Conservation (phyloP, 441 rosid species). For the Macaranga tanarius region DNA sequence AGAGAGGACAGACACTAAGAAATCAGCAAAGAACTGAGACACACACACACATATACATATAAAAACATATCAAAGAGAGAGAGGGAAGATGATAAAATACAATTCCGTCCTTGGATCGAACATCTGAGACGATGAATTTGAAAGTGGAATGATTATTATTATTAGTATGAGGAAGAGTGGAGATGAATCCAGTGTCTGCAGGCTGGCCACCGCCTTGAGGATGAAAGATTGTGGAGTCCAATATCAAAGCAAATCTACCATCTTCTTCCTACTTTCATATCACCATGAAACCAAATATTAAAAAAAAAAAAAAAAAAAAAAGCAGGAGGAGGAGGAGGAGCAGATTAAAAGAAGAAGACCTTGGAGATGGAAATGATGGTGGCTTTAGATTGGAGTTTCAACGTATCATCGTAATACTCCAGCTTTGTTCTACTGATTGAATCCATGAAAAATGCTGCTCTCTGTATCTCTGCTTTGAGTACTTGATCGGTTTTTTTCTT, state of each 20-base stretch:
- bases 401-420: slow-evolving; percentile 55
- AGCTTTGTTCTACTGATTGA: slow-evolving; percentile 48
- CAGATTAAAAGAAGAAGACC: slow-evolving; percentile 31
- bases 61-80: neutral
- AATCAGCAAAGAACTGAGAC: neutral
- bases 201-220: slow-evolving; percentile 98
- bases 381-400: slow-evolving; percentile 49
- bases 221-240: slow-evolving; percentile 76
- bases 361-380: slow-evolving; percentile 42
- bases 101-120: slow-evolving; percentile 70
- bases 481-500: no score
- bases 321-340: no score
- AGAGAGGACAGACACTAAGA: neutral
- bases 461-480: no score
- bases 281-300: neutral
- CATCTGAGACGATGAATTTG: slow-evolving; percentile 71
- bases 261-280: slow-evolving; percentile 56
- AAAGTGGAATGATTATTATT: slow-evolving; percentile 21
- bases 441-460: slow-evolving; percentile 38
- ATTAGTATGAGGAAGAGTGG: slow-evolving; percentile 16
- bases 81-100: slow-evolving; percentile 24
- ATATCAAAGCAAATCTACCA: slow-evolving; percentile 49
- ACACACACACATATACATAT: neutral
- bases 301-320: no score
- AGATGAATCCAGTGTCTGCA: slow-evolving; percentile 61